Base-by-base conservation (phyloP, 2,329 filamentous ascomycete species). In the Colletotrichum tropicicola region DNA sequence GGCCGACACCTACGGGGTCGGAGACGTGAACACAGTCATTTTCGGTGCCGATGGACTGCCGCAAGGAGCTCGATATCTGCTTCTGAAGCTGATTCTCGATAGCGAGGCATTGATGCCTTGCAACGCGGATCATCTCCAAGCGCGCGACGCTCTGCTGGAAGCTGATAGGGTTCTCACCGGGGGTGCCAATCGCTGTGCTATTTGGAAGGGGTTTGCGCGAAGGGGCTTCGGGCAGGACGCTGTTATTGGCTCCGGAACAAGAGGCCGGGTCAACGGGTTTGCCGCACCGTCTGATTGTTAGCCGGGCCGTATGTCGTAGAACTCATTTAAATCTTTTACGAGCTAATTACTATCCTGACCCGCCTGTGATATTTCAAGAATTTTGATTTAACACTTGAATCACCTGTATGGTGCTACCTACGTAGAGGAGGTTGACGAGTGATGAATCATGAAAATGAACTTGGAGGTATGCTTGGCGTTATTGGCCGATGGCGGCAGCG, bases 171-270 rank as follows among this genome's bases (percentile, higher is more conserved):
- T 35, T 1, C 32, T 35, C 1, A 85, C 82, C 3, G 79, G 78
- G 7, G 83, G 82, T 4, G 72, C 74, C 45, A 85, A 85, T 69
- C 65, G 66, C 19, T 85, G 83, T 64, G 77, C 78, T 68, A 76
- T 85, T 69, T 85, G 83, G 83, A 81, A 69, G 5, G 83, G 74
- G 2, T 85, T 85, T 67, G 82, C 83, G 13, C 85, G 84, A 77
- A 73, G 83, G 17, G 83, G 83, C 5, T 72, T 85, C n/a, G 83
- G 83, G 52, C 17, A 70, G 32, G 71, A 71, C 49, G 77, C 77
- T 19, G 21, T 35, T 9, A 13, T 32, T 9, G 43, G 43, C 12
- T 27, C 28, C 9, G 43, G 43, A 12, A 48, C 52, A 19, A 30
- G 39, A 17, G 52, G 52, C 13, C 52, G 52, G 15, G 37, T 55